Conservation (phyloP, 768 basidiomycete genomes). For the Rhizopogon vesiculosus region DNA sequence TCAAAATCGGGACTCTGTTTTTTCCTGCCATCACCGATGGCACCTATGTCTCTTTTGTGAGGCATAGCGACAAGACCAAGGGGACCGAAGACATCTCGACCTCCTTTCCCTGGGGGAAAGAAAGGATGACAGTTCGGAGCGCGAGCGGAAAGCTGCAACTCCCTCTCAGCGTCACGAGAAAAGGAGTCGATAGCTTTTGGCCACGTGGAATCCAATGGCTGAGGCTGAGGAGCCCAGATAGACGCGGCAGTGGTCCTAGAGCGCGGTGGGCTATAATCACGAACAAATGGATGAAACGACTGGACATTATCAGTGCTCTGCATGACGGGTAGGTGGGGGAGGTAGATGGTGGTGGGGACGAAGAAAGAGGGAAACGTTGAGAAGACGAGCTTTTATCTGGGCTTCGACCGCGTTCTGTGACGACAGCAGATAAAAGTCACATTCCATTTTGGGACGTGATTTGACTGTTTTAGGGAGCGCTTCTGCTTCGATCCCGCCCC, state of each 20-base stretch:
- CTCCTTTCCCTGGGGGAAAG: slow-evolving; percentile 22
- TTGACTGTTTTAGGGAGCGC: slow-evolving; percentile 25
- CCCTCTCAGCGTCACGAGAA: slow-evolving; percentile 44
- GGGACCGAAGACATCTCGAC: slow-evolving; percentile 67
- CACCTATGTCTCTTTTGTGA: slow-evolving; percentile 54
- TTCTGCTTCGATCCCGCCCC: slow-evolving; percentile 20
- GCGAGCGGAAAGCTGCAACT: slow-evolving; percentile 21
- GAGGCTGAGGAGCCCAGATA: slow-evolving; percentile 83
- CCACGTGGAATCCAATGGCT: slow-evolving; percentile 63
- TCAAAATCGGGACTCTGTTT: slow-evolving; percentile 53
- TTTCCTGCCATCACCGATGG: slow-evolving; percentile 78
- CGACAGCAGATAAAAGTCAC: slow-evolving; percentile 25
- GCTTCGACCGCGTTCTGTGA: slow-evolving; percentile 25
- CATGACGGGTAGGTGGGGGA: slow-evolving; percentile 18
- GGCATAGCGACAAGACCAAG: slow-evolving; percentile 30
- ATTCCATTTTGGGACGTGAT: slow-evolving; percentile 29
- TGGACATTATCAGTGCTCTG: slow-evolving; percentile 18
- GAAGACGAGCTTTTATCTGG: slow-evolving; percentile 28
- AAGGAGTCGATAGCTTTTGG: slow-evolving; percentile 62
- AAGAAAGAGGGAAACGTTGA: slow-evolving; percentile 34
- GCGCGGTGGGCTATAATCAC: slow-evolving; percentile 36
- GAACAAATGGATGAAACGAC: slow-evolving; percentile 29
- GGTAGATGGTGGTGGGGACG: slow-evolving; percentile 36
- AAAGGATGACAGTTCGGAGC: slow-evolving; percentile 21
- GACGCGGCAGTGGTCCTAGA: slow-evolving; percentile 45